Evolutionary conservation across 2,329 filamentous ascomycete genomes (phyloP), one percentile per base, ranked within the genome.

Genomic region (Elsinoe batatas): DNA sequence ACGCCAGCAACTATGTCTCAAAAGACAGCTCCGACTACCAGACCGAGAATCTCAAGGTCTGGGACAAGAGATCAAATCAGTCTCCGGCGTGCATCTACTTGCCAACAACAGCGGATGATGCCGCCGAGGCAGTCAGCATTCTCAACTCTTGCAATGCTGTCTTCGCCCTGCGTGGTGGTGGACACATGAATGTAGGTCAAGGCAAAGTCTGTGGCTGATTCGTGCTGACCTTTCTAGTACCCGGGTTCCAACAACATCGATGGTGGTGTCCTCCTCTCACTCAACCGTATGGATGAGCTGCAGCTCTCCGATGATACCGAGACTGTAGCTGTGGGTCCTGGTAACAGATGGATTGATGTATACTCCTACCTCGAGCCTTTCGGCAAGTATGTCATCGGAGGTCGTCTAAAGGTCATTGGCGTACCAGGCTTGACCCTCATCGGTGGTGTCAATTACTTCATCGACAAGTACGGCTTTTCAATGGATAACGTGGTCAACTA

Each of bases 361-460:
- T 54, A 54, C 51, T 26, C 20, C 8, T 42, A 33, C 36, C 37
- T 54, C 1, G 37, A 42, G n/a, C 36, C 51, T 13, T 44, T 40
- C n/a, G 38, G 38, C 51, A 33, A 37, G 18, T 37, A 35, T 20
- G 17, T 54, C 10, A 44, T 54, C 7, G 51, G 51, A 22, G 51
- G 51, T 13, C 36, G 51, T n/a, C n/a, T 44, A 10, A 38, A 33
- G 32, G 37, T 32, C 17, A 38, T 54, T 44, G 51, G 51, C 30
- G 38, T 54, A 12, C 36, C 44, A 5, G 47, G 50, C 32, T 30
- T 53, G 17, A 43, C 51, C 3, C 37, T 51, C 2, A 49, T 47
- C 20, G 66, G 67, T n/a, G 66, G 66, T 6, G 60, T 66, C 36
- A 63, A 60, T 8, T 68, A 65, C 59, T 65, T 65, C 44, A 61